Percentiles rank a stretch among this genome's conserved stretches.
phyloP scores from a whole-genome alignment of 2,329 filamentous ascomycete genomes.

The Penicillium sp. region DNA sequence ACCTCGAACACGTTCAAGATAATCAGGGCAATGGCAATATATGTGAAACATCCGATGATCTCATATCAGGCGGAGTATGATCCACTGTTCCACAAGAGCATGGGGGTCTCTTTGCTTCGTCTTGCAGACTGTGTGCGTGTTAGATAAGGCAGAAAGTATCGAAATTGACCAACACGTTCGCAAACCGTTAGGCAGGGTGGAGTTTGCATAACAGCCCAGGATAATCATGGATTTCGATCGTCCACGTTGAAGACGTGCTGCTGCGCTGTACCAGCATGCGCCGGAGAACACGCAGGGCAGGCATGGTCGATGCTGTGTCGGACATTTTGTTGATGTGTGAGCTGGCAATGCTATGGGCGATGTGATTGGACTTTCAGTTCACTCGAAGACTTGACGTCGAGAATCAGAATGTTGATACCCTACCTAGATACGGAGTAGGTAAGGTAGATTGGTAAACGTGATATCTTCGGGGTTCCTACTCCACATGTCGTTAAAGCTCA shows the following conservation, averaged over 20 bases:
- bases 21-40: neutral
- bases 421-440: neutral
- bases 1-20: neutral
- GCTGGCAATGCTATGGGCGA: neutral
- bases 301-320: neutral
- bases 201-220: neutral
- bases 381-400: neutral
- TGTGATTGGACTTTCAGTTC: neutral
- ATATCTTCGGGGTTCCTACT: neutral
- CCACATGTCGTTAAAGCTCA: no score
- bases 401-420: neutral
- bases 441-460: slow-evolving; percentile 11
- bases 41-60: neutral
- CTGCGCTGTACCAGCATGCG: slow-evolving; percentile 4
- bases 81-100: no score
- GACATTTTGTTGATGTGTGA: neutral
- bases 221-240: neutral
- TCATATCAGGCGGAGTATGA: neutral
- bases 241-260: neutral
- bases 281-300: neutral
- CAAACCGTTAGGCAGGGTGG: neutral
- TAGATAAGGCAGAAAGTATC: neutral
- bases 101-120: neutral
- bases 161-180: neutral
- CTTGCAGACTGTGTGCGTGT: neutral